Percentiles rank a stretch among this genome's conserved stretches.
Evolutionary conservation across 2,329 filamentous ascomycete species (phyloP).

Genomic region (Fusarium sp.): DNA sequence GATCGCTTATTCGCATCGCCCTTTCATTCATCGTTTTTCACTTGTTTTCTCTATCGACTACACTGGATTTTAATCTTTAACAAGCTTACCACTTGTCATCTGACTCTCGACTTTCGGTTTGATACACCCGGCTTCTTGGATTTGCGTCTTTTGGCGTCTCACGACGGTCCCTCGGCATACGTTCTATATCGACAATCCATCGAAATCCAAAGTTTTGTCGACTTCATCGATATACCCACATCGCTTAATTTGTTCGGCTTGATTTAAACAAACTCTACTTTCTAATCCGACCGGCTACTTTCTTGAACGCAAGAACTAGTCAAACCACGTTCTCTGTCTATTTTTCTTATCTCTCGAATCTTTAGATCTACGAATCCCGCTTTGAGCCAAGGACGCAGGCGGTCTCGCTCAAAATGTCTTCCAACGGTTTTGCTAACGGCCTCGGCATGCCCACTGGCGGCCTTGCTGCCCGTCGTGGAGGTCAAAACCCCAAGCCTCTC

Average conservation of each 20-base stretch:
- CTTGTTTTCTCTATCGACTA: constrained; percentile 38
- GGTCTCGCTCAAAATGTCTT: constrained; percentile 99
- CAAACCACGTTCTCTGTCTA: constrained; percentile 41
- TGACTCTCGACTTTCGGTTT: constrained; percentile 33
- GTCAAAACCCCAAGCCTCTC: constrained; percentile 89
- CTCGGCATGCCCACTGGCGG: constrained; percentile 82
- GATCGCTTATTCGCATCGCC: constrained; percentile 34
- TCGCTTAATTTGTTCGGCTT: constrained; percentile 44
- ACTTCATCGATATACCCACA: constrained; percentile 42
- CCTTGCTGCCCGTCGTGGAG: constrained; percentile 86
- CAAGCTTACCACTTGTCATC: constrained; percentile 32
- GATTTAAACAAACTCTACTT: constrained; percentile 36
- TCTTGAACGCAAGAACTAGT: constrained; percentile 32
- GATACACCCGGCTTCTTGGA: constrained; percentile 45
- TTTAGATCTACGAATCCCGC: constrained; percentile 34
- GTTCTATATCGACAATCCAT: constrained; percentile 35
- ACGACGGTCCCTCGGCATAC: constrained; percentile 31
- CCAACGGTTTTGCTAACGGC: constrained; percentile 80
- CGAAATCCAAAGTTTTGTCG: constrained; percentile 33
- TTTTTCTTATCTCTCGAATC: constrained; percentile 22
- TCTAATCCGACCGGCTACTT: constrained; percentile 41
- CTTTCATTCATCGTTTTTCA: constrained; percentile 44
- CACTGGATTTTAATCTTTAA: constrained; percentile 42
- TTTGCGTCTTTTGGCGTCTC: constrained; percentile 39
- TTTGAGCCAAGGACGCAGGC: constrained; percentile 86